phyloP scores from a whole-genome alignment of 345 rosid species.

The Turnera subulata region DNA sequence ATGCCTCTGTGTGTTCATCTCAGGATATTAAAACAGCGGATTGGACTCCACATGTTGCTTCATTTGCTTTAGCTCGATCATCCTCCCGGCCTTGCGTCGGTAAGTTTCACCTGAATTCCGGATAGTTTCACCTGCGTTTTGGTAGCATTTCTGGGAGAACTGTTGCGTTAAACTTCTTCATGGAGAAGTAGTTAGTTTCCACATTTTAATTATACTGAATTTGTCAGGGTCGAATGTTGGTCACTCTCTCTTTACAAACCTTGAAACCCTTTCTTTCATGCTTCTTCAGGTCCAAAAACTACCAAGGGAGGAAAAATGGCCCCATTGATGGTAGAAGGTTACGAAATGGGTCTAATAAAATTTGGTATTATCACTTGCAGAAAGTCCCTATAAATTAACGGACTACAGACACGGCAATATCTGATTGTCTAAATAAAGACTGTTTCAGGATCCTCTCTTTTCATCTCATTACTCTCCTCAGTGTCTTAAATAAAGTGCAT shows the following conservation, averaged over 20 bases:
- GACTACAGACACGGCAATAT: too few species aligned
- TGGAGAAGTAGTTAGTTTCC: conserved; percentile 6
- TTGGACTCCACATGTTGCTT: conserved; percentile 79
- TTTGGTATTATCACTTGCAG: conserved; percentile 71
- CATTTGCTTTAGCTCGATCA: conserved; percentile 71
- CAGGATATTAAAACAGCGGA: conserved; percentile 82
- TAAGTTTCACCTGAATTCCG: too few species aligned
- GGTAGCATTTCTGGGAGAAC: conserved; percentile 77
- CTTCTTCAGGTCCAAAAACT: conserved; percentile 55
- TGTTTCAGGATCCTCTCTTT: too few species aligned
- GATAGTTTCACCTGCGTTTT: too few species aligned
- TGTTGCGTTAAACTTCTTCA: conserved; percentile 67
- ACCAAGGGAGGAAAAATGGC: conserved; percentile 75
- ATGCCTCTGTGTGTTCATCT: too few species aligned
- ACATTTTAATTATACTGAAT: not conserved
- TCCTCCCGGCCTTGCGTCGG: too few species aligned
- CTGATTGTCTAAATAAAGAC: too few species aligned
- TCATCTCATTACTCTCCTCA: too few species aligned
- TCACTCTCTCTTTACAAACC: too few species aligned
- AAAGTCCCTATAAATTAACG: conserved; percentile 48
- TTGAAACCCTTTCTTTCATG: too few species aligned
- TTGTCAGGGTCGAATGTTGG: not conserved
- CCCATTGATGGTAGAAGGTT: conserved; percentile 93
- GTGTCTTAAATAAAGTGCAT: too few species aligned
- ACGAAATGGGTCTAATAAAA: conserved; percentile 71